These are phyloP conservation scores for rapeseed (Brassica napus) DNA, from an alignment of 345 rosid species.

Conservation along the genomic window DNA sequence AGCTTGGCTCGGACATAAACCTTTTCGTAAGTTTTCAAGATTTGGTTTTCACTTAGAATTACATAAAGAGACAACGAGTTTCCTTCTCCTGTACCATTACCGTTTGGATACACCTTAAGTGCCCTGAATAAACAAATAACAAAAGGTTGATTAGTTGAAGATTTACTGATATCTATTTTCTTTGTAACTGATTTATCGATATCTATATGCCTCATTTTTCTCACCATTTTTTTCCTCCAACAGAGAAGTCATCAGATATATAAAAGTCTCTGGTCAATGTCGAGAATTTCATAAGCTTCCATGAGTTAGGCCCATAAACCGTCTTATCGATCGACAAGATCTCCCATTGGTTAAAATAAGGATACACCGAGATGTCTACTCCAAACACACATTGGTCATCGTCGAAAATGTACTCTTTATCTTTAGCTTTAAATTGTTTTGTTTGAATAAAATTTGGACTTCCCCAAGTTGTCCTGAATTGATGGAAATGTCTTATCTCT, in stretches of 20 bases:
- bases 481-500: constrained; percentile 3
- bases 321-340: constrained; percentile 4
- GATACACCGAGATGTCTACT: constrained; percentile 14
- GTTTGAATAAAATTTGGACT: not conserved
- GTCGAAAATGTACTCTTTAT: constrained; percentile 7
- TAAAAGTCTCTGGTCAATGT: constrained; percentile 7
- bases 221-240: not conserved
- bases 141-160: not conserved
- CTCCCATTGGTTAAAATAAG: constrained; percentile 14
- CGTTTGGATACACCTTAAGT: constrained; percentile 24
- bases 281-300: constrained; percentile 7
- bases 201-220: not conserved
- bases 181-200: too few relatives aligned
- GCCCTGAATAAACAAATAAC: not conserved
- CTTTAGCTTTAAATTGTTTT: not conserved
- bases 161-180: not conserved
- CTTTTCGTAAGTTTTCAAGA: constrained; percentile 13
- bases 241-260: constrained; percentile 13
- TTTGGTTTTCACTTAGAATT: constrained; percentile 6
- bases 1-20: constrained; percentile 20
- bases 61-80: constrained; percentile 14
- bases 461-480: constrained; percentile 11
- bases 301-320: not conserved
- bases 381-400: constrained; percentile 29
- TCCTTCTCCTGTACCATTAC: constrained; percentile 18